Base-by-base conservation (phyloP, 208 protist species). In the Trypanosoma vivax region DNA sequence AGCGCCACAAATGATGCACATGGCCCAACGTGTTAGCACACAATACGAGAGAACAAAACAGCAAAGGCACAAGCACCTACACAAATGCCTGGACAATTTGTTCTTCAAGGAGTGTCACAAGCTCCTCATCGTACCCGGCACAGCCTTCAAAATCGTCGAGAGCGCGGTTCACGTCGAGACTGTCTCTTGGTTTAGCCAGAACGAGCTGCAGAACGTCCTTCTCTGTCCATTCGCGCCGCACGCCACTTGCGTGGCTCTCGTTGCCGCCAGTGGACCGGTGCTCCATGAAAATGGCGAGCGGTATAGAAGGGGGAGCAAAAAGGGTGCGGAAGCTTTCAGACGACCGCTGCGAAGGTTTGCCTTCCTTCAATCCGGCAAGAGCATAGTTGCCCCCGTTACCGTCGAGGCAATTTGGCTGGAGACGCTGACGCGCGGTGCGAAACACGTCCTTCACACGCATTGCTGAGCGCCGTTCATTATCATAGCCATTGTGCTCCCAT, bases 141-240 rank as follows among this genome's bases (percentile, higher is more conserved):
- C 68, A 53, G 18, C 60, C 46, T 10, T 78, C 68, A 7, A 90
- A 33, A 27, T 74, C 50, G n/a, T 90, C 79, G 24, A 90, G 29
- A 33, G 88, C 38, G 13, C 74, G 75, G 46, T 83, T 73, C 43
- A 90, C 67, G 16, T 90, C 73, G 19, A 90, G 47, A 30, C 53
- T 43, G 1, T 50, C 48, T 40, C 59, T 60, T 33, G 83, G 83
- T 19, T 69, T 59, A 1, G 60, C 76, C 33, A 78, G 72, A 9
- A 90, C 73, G 14, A 90, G 60, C 19, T 65, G 74, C 19, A 90
- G 5, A 23, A 90, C 56, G 50, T 90, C 83, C 3, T 65, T 37
- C 13, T 66, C 53, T 1, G 73, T 74, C 60, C 84, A 58, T 3
- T 64, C 37, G 5, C 46, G 21, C 11, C 38, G 27, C 37, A 30